Base-by-base conservation (phyloP, 2,329 filamentous ascomycete genomes). In the Chaetomium globosum region DNA sequence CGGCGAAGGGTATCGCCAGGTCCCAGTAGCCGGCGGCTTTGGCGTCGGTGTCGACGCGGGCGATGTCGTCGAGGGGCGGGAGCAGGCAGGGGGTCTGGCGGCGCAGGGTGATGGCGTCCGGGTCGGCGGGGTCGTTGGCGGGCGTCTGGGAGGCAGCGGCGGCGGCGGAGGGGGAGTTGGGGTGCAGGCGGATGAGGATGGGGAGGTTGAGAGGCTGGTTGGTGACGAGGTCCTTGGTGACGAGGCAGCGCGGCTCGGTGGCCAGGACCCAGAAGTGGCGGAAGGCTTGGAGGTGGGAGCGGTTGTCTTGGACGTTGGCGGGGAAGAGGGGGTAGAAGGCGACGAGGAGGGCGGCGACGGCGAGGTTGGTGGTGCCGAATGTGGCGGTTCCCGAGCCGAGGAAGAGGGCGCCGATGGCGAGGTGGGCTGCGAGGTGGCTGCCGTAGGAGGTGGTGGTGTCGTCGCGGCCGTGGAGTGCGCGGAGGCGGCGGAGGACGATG, bases 201-300 rank as follows among this genome's bases (percentile, higher is more conserved):
- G 91, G 87, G 2, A 93, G 84, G 8, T 87, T 85, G 57, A 97
- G 86, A 0, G 93, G 90, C 52, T 92, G 87, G 49, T 89, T 87
- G 0, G 92, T 96, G 65, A 95, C 88, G 3, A 95, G 85, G 71
- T 99, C 95, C 67, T 94, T 91, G 21, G 92, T 86, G 0, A 99
- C 87, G 0, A 99, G 84, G 74, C 94, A 98, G 59, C 96, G 87
- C 10, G 92, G 87, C 73, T 99, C 95, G 0, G 91, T 89, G 1
- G 95, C 95, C 3, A 99, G 83, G 12, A 97, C 94, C 95, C 95
- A 99, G 74, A 99, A 91, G 77, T 99, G 94, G 5, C 96, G 88
- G 80, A 99, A 95, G 3, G 96, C 95, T 79, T 99, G 95, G 6
- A 99, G 83, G 73, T 99, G 95, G 12, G 92, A 93, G 69, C 91